Conservation (phyloP, 2,329 filamentous ascomycete genomes). For the Colletotrichum sp. region DNA sequence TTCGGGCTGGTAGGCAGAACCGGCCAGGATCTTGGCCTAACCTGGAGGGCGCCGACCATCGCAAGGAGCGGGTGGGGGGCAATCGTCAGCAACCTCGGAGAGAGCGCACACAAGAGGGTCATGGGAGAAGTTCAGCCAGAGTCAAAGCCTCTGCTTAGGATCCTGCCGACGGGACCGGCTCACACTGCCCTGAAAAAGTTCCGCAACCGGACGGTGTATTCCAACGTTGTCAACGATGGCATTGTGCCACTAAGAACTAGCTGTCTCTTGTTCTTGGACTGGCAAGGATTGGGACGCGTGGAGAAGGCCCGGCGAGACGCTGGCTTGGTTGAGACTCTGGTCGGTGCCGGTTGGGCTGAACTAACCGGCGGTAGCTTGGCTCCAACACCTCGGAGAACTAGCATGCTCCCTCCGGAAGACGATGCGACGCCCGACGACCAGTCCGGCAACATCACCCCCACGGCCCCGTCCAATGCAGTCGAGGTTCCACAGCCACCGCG, state of each 20-base stretch:
- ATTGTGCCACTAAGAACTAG: constrained; percentile 95
- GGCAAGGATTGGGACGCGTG: constrained; percentile 90
- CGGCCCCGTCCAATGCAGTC: constrained; percentile 41
- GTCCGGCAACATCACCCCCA: constrained; percentile 20
- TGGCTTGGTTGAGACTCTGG: constrained; percentile 89
- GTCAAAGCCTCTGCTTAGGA: constrained; percentile 86
- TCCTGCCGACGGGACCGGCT: constrained; percentile 89
- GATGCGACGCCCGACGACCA: constrained; percentile 11
- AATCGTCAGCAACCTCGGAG: constrained; percentile 80
- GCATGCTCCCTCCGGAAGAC: constrained; percentile 40
- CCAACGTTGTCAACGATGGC: constrained; percentile 96
- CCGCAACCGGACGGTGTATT: constrained; percentile 89
- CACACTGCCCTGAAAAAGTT: constrained; percentile 88
- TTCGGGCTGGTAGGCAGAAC: constrained; percentile 96
- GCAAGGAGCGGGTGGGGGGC: constrained; percentile 88
- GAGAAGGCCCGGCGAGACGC: constrained; percentile 94
- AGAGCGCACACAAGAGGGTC: constrained; percentile 65
- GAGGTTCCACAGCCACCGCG: constrained; percentile 75
- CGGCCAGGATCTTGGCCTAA: constrained; percentile 91
- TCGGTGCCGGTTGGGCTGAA: constrained; percentile 94
- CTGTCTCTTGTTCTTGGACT: constrained; percentile 95
- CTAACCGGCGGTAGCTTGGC: constrained; percentile 74
- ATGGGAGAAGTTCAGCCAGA: constrained; percentile 72
- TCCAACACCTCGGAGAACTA: constrained; percentile 45
- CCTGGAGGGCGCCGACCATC: constrained; percentile 89